Conservation (phyloP, 495 filamentous ascomycete genomes). For the Xylaria longipes region DNA sequence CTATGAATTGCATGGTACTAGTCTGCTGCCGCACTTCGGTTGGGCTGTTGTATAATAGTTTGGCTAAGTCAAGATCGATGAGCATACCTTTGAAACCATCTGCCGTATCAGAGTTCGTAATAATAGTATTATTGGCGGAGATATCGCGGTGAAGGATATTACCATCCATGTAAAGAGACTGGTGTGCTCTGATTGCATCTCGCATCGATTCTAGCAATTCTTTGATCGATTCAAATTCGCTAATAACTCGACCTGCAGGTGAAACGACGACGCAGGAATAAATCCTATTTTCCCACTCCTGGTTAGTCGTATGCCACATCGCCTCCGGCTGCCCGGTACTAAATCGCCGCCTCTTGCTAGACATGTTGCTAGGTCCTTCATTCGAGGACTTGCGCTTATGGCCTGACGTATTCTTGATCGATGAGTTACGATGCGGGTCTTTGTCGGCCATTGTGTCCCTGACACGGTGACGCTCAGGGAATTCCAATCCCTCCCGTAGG, state of each 20-base stretch:
- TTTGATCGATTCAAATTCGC: constrained; percentile 1
- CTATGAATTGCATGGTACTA: constrained; percentile 34
- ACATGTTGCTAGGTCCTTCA: neutral
- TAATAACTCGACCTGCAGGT: constrained; percentile 9
- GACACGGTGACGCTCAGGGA: neutral
- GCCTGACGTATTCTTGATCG: neutral
- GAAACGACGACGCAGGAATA: constrained; percentile 18
- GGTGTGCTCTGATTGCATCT: constrained; percentile 29
- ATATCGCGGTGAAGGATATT: constrained; percentile 50
- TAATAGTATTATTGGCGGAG: constrained; percentile 49
- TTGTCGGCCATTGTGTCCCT: neutral
- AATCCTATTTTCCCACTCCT: constrained; percentile 21
- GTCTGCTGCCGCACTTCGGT: constrained; percentile 22
- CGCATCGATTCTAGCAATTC: constrained; percentile 16
- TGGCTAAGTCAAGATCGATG: constrained; percentile 46
- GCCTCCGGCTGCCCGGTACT: neutral
- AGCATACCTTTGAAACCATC: constrained; percentile 38
- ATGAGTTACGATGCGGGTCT: constrained; percentile 2
- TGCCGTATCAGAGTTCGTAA: constrained; percentile 29
- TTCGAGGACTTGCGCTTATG: constrained; percentile 14
- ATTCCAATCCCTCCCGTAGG: constrained; percentile 13
- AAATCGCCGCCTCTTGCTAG: neutral
- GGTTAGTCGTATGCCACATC: too few species aligned
- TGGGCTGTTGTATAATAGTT: constrained; percentile 26
- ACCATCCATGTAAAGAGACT: constrained; percentile 41